phyloP scores from a whole-genome alignment of 148 eudicot species.

The Diospyros lotus region DNA sequence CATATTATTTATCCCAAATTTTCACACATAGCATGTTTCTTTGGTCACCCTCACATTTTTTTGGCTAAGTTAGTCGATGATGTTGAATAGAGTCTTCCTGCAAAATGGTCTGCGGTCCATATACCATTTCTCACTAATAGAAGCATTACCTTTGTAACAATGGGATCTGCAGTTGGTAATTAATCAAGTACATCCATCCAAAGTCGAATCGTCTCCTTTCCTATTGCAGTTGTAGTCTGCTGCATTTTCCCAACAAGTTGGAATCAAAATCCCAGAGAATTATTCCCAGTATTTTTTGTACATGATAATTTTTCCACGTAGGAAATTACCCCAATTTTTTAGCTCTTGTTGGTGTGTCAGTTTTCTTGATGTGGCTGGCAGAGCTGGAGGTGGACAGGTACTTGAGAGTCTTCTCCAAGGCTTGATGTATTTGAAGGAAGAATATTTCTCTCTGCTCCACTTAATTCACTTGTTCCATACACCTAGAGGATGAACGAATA shows the following conservation, averaged over 20 bases:
- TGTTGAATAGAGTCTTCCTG: no score
- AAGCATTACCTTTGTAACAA: no score
- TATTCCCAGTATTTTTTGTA: not conserved
- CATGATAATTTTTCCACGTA: not conserved
- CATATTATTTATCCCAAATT: no score
- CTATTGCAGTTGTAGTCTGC: slow-evolving; percentile 48
- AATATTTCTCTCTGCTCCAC: slow-evolving; percentile 28
- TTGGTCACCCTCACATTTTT: no score
- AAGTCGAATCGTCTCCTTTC: no score
- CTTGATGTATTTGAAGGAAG: slow-evolving; percentile 20
- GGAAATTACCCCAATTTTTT: slow-evolving; percentile 45
- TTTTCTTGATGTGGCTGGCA: slow-evolving; percentile 58
- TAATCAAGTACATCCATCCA: no score
- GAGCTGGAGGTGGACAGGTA: slow-evolving; percentile 54
- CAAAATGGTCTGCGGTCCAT: no score
- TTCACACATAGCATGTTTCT: no score
- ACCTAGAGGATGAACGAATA: slow-evolving; percentile 30
- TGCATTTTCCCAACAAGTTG: slow-evolving; percentile 17
- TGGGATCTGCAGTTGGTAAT: no score
- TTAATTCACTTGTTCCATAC: slow-evolving; percentile 34
- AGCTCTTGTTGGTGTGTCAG: slow-evolving; percentile 29
- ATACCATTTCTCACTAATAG: no score
- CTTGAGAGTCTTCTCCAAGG: slow-evolving; percentile 41
- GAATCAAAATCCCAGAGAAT: slow-evolving; percentile 15
- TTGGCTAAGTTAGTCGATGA: no score